These are phyloP conservation scores for Chenopodium album DNA, from an alignment of 148 eudicot species.

Conservation along the genomic window DNA sequence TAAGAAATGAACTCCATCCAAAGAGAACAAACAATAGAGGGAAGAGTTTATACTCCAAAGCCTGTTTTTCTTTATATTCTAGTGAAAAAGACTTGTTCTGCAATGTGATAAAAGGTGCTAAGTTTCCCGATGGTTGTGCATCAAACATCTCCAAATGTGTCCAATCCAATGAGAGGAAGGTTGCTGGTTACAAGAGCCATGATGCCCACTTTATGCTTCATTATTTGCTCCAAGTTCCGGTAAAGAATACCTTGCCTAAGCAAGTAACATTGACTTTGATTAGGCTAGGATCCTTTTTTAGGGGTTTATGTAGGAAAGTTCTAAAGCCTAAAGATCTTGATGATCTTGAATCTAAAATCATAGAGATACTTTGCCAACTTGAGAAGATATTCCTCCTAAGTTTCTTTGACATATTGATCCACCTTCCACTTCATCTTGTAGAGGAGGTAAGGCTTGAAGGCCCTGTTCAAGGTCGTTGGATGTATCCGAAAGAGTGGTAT, in stretches of 20 bases:
- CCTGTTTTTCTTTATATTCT: not conserved
- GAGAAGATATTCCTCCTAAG: too few relatives aligned
- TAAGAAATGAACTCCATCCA: conserved; percentile 9
- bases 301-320: conserved; percentile 3
- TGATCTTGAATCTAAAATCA: not conserved
- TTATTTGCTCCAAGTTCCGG: conserved; percentile 10
- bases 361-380: not conserved
- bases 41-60: not conserved
- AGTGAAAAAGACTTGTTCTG: conserved; percentile 10
- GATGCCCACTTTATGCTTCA: conserved; percentile 18
- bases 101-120: conserved; percentile 7
- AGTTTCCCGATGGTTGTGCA: conserved; percentile 18
- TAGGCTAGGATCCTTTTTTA: conserved; percentile 7
- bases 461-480: too few relatives aligned
- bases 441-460: too few relatives aligned
- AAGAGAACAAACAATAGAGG: not conserved
- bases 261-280: not conserved
- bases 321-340: not conserved
- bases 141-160: conserved; percentile 16
- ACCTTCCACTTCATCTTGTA: too few relatives aligned
- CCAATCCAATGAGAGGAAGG: not conserved
- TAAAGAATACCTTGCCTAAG: not conserved
- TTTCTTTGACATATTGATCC: too few relatives aligned
- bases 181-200: conserved; percentile 16
- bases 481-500: too few relatives aligned